Evolutionary conservation across 2,329 filamentous ascomycete genomes (phyloP).

Genomic region (Metarhizium guizhouense): DNA sequence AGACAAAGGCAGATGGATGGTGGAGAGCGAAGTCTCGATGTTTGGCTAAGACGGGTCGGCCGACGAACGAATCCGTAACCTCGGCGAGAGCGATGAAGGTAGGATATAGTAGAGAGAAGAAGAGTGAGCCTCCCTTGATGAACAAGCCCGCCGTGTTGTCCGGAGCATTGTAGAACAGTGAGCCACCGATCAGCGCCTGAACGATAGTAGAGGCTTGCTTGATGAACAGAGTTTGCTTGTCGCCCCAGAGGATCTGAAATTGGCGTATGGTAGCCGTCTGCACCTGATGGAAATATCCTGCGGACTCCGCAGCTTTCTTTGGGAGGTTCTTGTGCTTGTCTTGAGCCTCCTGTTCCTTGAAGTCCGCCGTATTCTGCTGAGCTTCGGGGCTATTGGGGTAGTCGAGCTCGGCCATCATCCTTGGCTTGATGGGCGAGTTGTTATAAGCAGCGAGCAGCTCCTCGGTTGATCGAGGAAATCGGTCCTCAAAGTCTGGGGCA

Average conservation of each 20-base stretch:
- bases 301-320: slow-evolving; percentile 45
- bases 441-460: slow-evolving; percentile 41
- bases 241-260: slow-evolving; percentile 57
- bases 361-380: slow-evolving; percentile 39
- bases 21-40: slow-evolving; percentile 50
- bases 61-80: slow-evolving; percentile 53
- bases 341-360: slow-evolving; percentile 38
- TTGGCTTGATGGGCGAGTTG: slow-evolving; percentile 36
- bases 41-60: slow-evolving; percentile 49
- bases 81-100: slow-evolving; percentile 51
- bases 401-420: slow-evolving; percentile 46
- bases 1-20: slow-evolving; percentile 49
- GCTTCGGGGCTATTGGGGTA: slow-evolving; percentile 44
- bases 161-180: slow-evolving; percentile 58
- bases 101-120: slow-evolving; percentile 46
- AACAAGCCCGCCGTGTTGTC: slow-evolving; percentile 51
- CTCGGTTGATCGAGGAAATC: slow-evolving; percentile 35
- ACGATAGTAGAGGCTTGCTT: slow-evolving; percentile 49
- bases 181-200: slow-evolving; percentile 55
- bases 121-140: slow-evolving; percentile 53
- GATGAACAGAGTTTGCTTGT: slow-evolving; percentile 54
- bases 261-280: slow-evolving; percentile 47
- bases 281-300: slow-evolving; percentile 45
- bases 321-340: slow-evolving; percentile 48
- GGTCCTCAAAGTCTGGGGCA: slow-evolving; percentile 26